A percentile compares a stretch with the other conserved stretches of the same genome.
Conservation (phyloP, 257 asterid species). For the Rauvolfia tetraphylla region DNA sequence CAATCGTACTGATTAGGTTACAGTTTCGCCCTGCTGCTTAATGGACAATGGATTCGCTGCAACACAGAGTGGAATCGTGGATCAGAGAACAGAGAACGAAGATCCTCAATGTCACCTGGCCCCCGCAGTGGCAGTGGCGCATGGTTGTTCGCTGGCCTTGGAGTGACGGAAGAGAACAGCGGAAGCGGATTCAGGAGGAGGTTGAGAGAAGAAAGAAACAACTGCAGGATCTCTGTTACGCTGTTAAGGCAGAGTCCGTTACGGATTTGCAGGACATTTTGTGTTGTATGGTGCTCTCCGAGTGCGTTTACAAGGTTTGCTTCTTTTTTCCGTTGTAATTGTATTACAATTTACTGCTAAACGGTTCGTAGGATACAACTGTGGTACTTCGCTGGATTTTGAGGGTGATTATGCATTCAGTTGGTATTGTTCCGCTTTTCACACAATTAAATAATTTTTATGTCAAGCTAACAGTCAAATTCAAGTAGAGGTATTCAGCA, state of each 20-base stretch:
- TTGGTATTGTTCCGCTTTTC: background rate
- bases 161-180: conserved; percentile 60
- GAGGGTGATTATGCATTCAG: background rate
- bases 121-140: conserved; percentile 87
- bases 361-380: background rate
- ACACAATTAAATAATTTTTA: background rate
- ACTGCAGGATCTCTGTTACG: conserved; percentile 64
- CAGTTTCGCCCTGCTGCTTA: conserved; percentile 32
- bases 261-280: conserved; percentile 90
- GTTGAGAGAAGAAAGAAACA: conserved; percentile 70
- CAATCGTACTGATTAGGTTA: conserved; percentile 38
- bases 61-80: conserved; percentile 85
- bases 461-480: background rate
- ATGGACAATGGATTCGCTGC: conserved; percentile 68
- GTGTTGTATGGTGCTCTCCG: conserved; percentile 98
- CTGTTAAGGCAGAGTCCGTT: conserved; percentile 80
- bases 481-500: too few species aligned
- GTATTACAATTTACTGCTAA: background rate
- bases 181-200: conserved; percentile 70
- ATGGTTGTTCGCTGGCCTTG: conserved; percentile 85
- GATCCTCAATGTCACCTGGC: conserved; percentile 72
- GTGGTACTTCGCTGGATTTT: background rate
- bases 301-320: conserved; percentile 89
- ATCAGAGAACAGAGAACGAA: conserved; percentile 76
- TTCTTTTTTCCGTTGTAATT: background rate